These are phyloP conservation scores for Teratosphaeria pseudoeucalypti DNA, from an alignment of 2,329 filamentous ascomycete species.

Conservation along the genomic window DNA sequence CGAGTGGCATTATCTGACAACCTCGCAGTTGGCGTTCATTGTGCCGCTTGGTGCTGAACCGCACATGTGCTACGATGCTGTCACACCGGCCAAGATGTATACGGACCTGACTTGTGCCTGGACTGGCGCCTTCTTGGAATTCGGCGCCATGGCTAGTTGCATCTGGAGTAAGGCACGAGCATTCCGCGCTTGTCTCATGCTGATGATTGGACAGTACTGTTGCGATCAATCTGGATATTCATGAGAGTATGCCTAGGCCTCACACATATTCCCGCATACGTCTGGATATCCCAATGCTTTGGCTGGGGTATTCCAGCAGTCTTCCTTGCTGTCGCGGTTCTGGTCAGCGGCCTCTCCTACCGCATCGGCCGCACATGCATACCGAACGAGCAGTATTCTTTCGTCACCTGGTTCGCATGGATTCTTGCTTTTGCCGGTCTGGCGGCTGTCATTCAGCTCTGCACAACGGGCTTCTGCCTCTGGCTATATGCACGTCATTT, in stretches of 20 bases:
- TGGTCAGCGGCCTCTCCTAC: constrained; percentile 83
- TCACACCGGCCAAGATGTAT: constrained; percentile 89
- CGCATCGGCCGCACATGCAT: constrained; percentile 83
- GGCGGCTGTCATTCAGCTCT: constrained; percentile 22
- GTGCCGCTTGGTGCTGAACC: constrained; percentile 71
- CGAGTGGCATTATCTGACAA: neutral
- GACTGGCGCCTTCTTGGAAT: constrained; percentile 72
- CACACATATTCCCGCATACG: constrained; percentile 72
- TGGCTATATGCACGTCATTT: constrained; percentile 18
- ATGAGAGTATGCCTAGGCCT: constrained; percentile 95
- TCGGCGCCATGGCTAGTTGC: constrained; percentile 72
- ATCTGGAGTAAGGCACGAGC: constrained; percentile 51
- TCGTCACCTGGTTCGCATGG: constrained; percentile 42
- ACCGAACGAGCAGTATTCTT: constrained; percentile 76
- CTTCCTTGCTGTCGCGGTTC: constrained; percentile 62
- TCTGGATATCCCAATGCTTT: constrained; percentile 65
- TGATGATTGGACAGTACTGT: constrained; percentile 44
- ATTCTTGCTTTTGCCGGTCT: constrained; percentile 22
- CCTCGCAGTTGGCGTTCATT: constrained; percentile 63
- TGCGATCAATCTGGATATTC: constrained; percentile 79
- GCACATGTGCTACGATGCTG: constrained; percentile 72
- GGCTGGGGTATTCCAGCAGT: constrained; percentile 78
- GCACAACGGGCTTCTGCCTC: constrained; percentile 26
- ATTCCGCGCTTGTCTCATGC: neutral
- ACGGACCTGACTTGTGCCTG: constrained; percentile 73